These are phyloP conservation scores for Metarhizium anisopliae DNA, from an alignment of 2,329 filamentous ascomycete genomes.

Conservation along the genomic window DNA sequence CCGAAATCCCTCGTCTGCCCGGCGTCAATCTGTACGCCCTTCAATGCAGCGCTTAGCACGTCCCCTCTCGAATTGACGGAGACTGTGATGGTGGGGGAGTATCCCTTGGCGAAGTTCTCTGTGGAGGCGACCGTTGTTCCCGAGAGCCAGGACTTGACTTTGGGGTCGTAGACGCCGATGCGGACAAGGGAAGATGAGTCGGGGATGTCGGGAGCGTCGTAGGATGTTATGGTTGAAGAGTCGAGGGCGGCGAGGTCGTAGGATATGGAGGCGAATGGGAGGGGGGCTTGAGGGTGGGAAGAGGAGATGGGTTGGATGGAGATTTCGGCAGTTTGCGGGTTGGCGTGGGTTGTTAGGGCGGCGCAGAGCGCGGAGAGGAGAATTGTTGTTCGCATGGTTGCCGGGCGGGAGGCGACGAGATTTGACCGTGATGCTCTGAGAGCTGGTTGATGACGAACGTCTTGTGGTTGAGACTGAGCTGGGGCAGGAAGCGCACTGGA, in stretches of 20 bases:
- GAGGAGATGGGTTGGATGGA: constrained; percentile 42
- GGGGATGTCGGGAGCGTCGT: constrained; percentile 46
- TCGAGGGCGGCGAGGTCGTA: constrained; percentile 39
- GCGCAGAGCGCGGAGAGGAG: constrained; percentile 34
- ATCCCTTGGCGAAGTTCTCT: constrained; percentile 53
- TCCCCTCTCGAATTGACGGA: constrained; percentile 36
- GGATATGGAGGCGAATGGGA: constrained; percentile 45
- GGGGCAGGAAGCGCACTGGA: too few relatives aligned
- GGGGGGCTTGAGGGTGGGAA: constrained; percentile 18
- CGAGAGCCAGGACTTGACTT: constrained; percentile 38
- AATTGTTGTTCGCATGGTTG: constrained; percentile 31
- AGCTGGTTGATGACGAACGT: too few relatives aligned
- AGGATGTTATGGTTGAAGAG: constrained; percentile 40
- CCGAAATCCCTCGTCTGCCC: constrained; percentile 58
- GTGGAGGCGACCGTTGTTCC: constrained; percentile 46
- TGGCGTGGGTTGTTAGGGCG: constrained; percentile 28
- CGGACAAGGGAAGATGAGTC: constrained; percentile 40
- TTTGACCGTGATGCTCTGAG: neutral
- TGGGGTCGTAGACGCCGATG: constrained; percentile 47
- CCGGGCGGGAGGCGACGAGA: neutral
- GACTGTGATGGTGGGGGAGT: constrained; percentile 46
- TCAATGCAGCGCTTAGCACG: constrained; percentile 41
- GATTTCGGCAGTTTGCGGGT: constrained; percentile 38
- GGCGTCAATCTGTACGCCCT: constrained; percentile 52
- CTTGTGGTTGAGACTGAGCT: too few relatives aligned